Evolutionary conservation across 192 early-diverging fungal species (phyloP), one percentile per base, ranked within the genome.

Genomic region (Coemansia sp.): DNA sequence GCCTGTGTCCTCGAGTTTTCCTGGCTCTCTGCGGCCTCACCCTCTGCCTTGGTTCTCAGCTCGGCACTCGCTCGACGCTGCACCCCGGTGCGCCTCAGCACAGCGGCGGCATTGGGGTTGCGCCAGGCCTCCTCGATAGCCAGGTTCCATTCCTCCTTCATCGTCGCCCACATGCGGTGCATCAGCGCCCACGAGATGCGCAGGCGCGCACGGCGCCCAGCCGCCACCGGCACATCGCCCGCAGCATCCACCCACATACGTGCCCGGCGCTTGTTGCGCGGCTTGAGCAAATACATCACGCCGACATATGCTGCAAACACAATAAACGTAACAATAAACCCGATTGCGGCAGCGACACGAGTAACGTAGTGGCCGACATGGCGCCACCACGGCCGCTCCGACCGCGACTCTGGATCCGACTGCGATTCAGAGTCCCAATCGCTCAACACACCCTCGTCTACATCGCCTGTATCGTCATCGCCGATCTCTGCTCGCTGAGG

Each of bases 111-210:
- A 30, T 73, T 73, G 33, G 70, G 70, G 20, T 67, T 73, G 14
- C 70, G 70, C 71, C 71, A 74, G n/a, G 59, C 71, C 26, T 74
- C 71, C 25, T 74, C 71, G 9, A 74, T 24, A 2, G 71, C 59
- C 20, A 42, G 35, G 14, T 38, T 54, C 71, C 71, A 74, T 46
- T 74, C 71, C 45, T 67, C 64, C 48, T 74, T 74, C 14, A 74
- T 55, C 19, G 71, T 63, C 9, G 56, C 71, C 71, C 71, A 74
- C 71, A 74, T 67, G 15, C 71, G 55, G 71, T 74, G 56, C 71
- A 74, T 74, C 51, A 74, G 47, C 33, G 64, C 71, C 71, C 71
- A 74, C 32, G 71, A 74, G 32, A 60, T 48, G 5, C 64, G 64
- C 60, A 74, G 49, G n/a, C 64, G 59, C 1, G 64, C 71, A 19